Base-by-base conservation (phyloP, 768 basidiomycete species). In the Rhizopogon vinicolor region DNA sequence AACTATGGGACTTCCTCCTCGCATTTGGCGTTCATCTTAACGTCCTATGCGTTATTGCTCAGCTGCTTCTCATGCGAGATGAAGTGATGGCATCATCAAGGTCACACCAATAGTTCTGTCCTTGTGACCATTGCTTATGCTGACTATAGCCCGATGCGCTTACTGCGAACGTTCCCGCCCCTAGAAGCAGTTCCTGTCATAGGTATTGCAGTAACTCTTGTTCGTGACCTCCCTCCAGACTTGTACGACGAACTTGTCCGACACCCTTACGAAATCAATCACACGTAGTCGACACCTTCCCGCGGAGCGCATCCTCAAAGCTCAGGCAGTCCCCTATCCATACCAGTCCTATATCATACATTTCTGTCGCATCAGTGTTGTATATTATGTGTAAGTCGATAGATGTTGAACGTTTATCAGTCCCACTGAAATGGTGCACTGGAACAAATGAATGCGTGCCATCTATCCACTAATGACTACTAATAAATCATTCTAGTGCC, bases 11-110 rank as follows among this genome's bases (percentile, higher is more conserved):
- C 70, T 99, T 98, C 67, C 79, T 99, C 8, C 79, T 99, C 28
- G 93, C 96, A 3, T 98, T 95, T 65, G 97, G 97, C 13, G 91
- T 95, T 22, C 97, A 98, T 65, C 78, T 99, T 18, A 99, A 99
- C 64, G 88, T 99, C 10, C 77, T 99, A 14, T 98, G 95, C 65
- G 94, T 98, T 3, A 98, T 98, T 57, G 96, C 97, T 7, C 97
- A 98, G 64, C 73, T 99, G 4, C 68, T 95, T 3, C 80, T 96
- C 10, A 96, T 98, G 72, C 79, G 93, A 56, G 88, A 91, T 44
- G 91, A 93, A 44, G 83, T 99, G 45, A 93, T 99, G 86, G 78
- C 74, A 49, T 92, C 89, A 1, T 77, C 86, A 2, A 93, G 92
- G 96, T 95, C 54, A 41, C 82, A 68, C 41, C 14, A 42, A n/a